Percentiles rank a stretch among this genome's conserved stretches.
phyloP scores from a whole-genome alignment of 805 yeast genomes.

The Debaryomyces tyrocola region DNA sequence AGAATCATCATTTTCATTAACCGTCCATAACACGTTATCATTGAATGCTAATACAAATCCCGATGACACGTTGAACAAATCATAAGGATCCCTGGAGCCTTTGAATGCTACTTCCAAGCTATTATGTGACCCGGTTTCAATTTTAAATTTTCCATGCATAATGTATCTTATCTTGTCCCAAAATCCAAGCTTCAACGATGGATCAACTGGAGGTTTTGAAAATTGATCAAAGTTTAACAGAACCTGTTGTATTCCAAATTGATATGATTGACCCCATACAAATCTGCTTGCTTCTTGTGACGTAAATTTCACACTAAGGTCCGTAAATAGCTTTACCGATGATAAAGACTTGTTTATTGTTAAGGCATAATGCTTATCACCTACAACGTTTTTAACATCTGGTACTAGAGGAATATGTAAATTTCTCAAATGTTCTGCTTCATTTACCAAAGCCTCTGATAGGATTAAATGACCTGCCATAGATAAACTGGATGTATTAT shows the following conservation, averaged over 20 bases:
- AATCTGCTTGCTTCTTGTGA: constrained; percentile 62
- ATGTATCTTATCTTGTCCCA: constrained; percentile 87
- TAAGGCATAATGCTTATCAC: constrained; percentile 44
- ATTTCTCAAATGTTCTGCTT: constrained; percentile 55
- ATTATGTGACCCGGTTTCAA: constrained; percentile 50
- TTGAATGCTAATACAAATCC: constrained; percentile 79
- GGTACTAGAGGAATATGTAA: constrained; percentile 51
- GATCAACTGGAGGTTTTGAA: constrained; percentile 87
- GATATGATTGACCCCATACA: constrained; percentile 83
- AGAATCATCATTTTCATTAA: constrained; percentile 71
- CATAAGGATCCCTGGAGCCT: constrained; percentile 80
- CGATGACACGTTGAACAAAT: constrained; percentile 60
- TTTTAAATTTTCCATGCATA: constrained; percentile 67
- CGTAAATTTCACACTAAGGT: constrained; percentile 53
- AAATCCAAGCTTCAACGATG: constrained; percentile 79
- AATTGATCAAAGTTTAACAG: constrained; percentile 78
- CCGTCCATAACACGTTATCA: constrained; percentile 54
- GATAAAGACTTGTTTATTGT: constrained; percentile 75
- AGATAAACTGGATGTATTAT: constrained; percentile 17
- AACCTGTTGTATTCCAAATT: constrained; percentile 79
- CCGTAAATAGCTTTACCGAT: constrained; percentile 69
- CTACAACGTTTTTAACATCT: not conserved
- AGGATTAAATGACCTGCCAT: constrained; percentile 67
- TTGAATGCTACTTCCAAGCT: constrained; percentile 61
- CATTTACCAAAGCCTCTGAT: constrained; percentile 59